phyloP scores from a whole-genome alignment of 176 grass and related monocot species.

The Musa acuminata region DNA sequence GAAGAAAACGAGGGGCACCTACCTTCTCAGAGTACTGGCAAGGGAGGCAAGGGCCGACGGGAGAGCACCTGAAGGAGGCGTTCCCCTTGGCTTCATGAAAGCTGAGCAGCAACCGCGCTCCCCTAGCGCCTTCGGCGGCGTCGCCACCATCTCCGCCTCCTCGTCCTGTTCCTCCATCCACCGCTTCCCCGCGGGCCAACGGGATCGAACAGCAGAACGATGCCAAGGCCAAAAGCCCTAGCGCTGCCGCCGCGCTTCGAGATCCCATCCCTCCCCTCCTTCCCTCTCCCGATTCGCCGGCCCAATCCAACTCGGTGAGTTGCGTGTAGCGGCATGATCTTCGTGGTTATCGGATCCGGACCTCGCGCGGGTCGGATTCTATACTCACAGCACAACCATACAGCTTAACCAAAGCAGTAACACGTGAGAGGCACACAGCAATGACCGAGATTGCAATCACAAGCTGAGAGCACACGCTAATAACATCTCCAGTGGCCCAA shows the following conservation, averaged over 20 bases:
- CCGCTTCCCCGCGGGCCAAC: neutral
- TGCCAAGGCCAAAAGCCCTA: neutral
- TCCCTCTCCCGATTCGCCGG: too few relatives aligned
- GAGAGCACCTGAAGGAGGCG: slow-evolving; percentile 57
- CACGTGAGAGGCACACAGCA: too few relatives aligned
- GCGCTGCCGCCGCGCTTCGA: neutral
- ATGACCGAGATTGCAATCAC: too few relatives aligned
- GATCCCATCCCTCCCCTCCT: neutral
- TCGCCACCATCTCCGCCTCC: neutral
- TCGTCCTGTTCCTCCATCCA: neutral
- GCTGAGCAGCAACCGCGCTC: slow-evolving; percentile 55
- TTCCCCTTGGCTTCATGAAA: slow-evolving; percentile 76
- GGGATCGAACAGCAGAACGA: neutral
- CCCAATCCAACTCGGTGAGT: too few relatives aligned
- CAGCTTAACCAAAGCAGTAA: too few relatives aligned
- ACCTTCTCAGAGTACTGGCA: slow-evolving; percentile 95
- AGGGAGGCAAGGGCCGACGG: slow-evolving; percentile 59
- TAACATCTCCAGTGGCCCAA: too few relatives aligned
- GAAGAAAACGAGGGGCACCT: slow-evolving; percentile 21
- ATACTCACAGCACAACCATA: too few relatives aligned
- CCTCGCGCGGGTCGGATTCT: too few relatives aligned
- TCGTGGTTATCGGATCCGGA: too few relatives aligned
- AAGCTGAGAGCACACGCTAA: too few relatives aligned
- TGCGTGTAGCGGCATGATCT: too few relatives aligned
- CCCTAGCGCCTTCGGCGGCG: neutral